These are phyloP conservation scores for Blastocystis sp. DNA, from an alignment of 352 stramenopile species.

Conservation along the genomic window DNA sequence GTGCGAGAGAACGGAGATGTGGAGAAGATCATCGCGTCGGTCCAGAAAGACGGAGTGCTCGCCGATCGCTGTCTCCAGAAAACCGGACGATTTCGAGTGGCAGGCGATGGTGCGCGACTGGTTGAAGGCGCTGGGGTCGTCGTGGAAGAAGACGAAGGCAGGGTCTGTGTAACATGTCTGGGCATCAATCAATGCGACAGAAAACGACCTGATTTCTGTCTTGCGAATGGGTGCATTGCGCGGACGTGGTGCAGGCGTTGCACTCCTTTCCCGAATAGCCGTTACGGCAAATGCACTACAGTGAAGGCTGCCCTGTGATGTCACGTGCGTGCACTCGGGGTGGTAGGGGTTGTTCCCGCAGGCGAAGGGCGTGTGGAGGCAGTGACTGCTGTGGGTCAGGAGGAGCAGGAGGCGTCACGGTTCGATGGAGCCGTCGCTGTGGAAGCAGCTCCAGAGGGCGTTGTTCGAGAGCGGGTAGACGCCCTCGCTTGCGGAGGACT, in stretches of 20 bases:
- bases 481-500: not conserved
- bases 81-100: not conserved
- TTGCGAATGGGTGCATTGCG: conserved; percentile 33
- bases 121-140: not conserved
- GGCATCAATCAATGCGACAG: not conserved
- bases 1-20: not conserved
- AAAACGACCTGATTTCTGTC: conserved; percentile 10
- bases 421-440: conserved; percentile 15
- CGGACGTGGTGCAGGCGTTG: not conserved
- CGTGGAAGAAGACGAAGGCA: not conserved
- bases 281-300: conserved; percentile 39
- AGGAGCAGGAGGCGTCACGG: not conserved
- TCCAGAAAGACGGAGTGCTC: conserved; percentile 19
- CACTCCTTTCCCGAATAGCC: not conserved
- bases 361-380: not conserved
- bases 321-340: conserved; percentile 23
- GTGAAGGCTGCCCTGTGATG: not conserved
- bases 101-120: not conserved
- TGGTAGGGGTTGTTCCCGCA: not conserved
- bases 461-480: conserved; percentile 53
- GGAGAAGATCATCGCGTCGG: not conserved
- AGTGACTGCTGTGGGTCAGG: conserved; percentile 26
- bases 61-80: conserved; percentile 28
- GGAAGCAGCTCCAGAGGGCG: conserved; percentile 54
- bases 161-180: conserved; percentile 33